Percentiles rank a stretch among this genome's conserved stretches.
phyloP scores from a whole-genome alignment of 768 basidiomycete species.

The Pholiota microspora region DNA sequence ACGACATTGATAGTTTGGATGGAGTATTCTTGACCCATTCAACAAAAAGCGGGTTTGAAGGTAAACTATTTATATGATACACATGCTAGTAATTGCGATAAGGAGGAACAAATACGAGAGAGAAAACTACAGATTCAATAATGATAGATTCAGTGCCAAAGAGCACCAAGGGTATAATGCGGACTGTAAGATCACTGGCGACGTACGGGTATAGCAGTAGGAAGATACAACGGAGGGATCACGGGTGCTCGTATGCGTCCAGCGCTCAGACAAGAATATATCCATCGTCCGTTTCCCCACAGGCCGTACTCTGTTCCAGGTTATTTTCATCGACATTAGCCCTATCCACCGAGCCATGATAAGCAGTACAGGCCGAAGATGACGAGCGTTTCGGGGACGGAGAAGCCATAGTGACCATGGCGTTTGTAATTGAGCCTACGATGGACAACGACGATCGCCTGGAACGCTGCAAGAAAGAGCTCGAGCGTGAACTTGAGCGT shows the following conservation, averaged over 20 bases:
- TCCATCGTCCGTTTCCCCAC: conserved; percentile 2
- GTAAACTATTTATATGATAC: too few species aligned
- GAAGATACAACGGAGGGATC: neutral
- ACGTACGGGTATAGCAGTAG: too few species aligned
- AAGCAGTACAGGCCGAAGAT: conserved; percentile 1
- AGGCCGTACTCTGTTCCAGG: too few species aligned
- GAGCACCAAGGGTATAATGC: too few species aligned
- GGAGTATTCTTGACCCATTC: too few species aligned
- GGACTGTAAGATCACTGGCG: too few species aligned
- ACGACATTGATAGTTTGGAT: too few species aligned
- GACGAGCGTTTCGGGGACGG: neutral
- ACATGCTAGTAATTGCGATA: neutral
- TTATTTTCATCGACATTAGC: too few species aligned
- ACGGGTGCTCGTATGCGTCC: neutral
- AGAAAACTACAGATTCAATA: neutral
- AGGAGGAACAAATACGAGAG: neutral
- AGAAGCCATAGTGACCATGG: neutral
- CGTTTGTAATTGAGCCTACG: neutral
- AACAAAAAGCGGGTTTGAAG: too few species aligned
- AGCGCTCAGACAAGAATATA: conserved; percentile 10
- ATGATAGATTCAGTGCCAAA: too few species aligned
- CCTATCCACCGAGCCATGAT: conserved; percentile 4
- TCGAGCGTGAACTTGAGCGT: conserved; percentile 3
- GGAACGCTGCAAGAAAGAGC: conserved; percentile 1
- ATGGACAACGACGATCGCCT: conserved; percentile 4